Conservation (phyloP, 1,139 yeast species). For the Hemisphaericaspora xylanilytica region DNA sequence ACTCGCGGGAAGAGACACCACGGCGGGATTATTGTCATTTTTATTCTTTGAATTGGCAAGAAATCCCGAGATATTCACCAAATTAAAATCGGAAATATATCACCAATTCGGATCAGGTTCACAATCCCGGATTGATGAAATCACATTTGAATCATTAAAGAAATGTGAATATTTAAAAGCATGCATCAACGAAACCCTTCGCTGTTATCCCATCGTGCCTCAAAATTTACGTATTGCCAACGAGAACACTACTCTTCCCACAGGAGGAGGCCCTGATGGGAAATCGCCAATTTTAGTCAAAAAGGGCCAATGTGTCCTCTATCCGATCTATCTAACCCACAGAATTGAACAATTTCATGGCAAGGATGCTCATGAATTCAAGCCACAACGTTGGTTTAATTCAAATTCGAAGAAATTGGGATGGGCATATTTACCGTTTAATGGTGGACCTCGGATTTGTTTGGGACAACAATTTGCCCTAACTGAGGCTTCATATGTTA, state of each 20-base stretch:
- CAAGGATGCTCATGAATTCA: conserved; percentile 37
- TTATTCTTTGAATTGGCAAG: conserved; percentile 44
- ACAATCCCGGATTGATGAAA: conserved; percentile 21
- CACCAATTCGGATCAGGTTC: conserved; percentile 31
- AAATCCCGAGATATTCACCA: conserved; percentile 37
- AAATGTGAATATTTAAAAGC: conserved; percentile 46
- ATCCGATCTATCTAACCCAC: conserved; percentile 41
- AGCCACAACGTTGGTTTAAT: conserved; percentile 50
- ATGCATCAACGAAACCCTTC: conserved; percentile 47
- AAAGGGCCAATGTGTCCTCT: conserved; percentile 40
- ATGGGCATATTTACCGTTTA: conserved; percentile 44
- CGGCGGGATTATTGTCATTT: conserved; percentile 53
- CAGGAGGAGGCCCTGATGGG: conserved; percentile 51
- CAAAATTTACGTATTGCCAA: conserved; percentile 43
- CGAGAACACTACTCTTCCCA: conserved; percentile 46
- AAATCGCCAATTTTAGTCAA: conserved; percentile 39
- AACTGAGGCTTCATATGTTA: conserved; percentile 37
- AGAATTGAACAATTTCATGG: conserved; percentile 41
- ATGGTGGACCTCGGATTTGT: conserved; percentile 43
- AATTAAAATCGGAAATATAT: conserved; percentile 31
- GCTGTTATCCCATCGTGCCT: conserved; percentile 54
- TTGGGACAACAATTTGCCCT: conserved; percentile 47
- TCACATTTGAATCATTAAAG: conserved; percentile 45
- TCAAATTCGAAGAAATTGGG: conserved; percentile 29
- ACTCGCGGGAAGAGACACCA: conserved; percentile 58